Conservation (phyloP, 2,329 filamentous ascomycete genomes). For the Diaporthe amygdali region DNA sequence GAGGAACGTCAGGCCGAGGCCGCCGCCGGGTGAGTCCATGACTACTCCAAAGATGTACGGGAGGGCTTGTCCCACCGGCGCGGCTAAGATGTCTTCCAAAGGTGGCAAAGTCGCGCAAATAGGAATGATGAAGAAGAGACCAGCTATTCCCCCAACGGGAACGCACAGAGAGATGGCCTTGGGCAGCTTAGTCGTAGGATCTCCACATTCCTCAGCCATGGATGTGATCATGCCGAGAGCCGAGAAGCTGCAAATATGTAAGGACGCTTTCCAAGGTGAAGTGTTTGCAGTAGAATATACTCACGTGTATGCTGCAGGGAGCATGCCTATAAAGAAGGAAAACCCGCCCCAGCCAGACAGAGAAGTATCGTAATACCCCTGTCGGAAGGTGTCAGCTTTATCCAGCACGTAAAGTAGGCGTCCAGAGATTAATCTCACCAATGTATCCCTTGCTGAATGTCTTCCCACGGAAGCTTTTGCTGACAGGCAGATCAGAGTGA, state of each 20-base stretch:
- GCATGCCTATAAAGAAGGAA: constrained; percentile 66
- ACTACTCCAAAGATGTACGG: constrained; percentile 59
- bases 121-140: constrained; percentile 56
- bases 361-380: constrained; percentile 59
- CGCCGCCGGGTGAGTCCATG: constrained; percentile 55
- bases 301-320: constrained; percentile 60
- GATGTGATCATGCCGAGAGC: constrained; percentile 67
- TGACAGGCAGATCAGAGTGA: constrained; percentile 61
- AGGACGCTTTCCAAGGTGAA: neutral
- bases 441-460: constrained; percentile 54
- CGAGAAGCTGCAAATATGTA: constrained; percentile 45
- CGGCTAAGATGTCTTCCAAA: constrained; percentile 47
- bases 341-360: constrained; percentile 64
- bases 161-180: constrained; percentile 57
- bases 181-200: constrained; percentile 57
- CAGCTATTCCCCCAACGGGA: constrained; percentile 57
- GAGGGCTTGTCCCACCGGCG: constrained; percentile 58
- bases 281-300: neutral
- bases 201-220: constrained; percentile 65
- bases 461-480: constrained; percentile 58
- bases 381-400: neutral
- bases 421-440: constrained; percentile 35
- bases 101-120: constrained; percentile 52
- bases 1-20: constrained; percentile 56
- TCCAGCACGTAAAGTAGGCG: neutral